Evolutionary conservation across 805 yeast species (phyloP), one percentile per base, ranked within the genome.

Genomic region (Wickerhamomyces silvicola): DNA sequence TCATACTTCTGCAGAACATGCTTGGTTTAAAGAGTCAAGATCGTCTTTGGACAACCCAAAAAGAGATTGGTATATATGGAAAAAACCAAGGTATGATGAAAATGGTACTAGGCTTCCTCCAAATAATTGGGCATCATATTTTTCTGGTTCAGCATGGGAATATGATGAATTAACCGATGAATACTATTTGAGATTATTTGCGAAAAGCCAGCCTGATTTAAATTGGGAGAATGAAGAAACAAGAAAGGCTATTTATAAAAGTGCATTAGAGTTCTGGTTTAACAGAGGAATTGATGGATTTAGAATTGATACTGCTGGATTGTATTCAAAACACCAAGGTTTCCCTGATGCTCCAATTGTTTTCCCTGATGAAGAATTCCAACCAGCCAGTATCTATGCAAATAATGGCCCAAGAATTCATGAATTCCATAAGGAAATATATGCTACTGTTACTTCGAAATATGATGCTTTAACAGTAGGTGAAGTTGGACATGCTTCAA

Each of bases 51-150:
- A 61, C 30, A 70, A 68, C 50, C 68, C 77, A 6, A 73, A 75
- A 56, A 63, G 80, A 48, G 77, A 75, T 52, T 73, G 78, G 78
- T 72, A 71, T 54, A 59, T 70, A 38, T 75, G 81, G 81, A 68
- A 61, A 42, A 64, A 62, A 41, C 67, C 69, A 20, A 63, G 74
- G 19, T 64, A 59, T 46, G 73, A 68, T 38, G 57, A 50, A 13
- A 47, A 60, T n/a, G 78, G 78, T 17, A 62, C 60, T 31, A 63
- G 75, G 43, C 63, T 55, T 13, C 76, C 77, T 7, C 78, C 79
- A 14, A 74, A 66, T 54, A 75, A 74, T 55, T 74, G 79, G 79
- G 44, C 46, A 21, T 65, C 75, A 5, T 57, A 55, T 43, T 75
- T 75, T 48, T 63, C 70, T 8, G 77, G 75, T 5, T 58, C 71